Percentiles rank a stretch among this genome's conserved stretches.
Evolutionary conservation across 345 rosid species (phyloP).

Genomic region (Carallia brachiata): DNA sequence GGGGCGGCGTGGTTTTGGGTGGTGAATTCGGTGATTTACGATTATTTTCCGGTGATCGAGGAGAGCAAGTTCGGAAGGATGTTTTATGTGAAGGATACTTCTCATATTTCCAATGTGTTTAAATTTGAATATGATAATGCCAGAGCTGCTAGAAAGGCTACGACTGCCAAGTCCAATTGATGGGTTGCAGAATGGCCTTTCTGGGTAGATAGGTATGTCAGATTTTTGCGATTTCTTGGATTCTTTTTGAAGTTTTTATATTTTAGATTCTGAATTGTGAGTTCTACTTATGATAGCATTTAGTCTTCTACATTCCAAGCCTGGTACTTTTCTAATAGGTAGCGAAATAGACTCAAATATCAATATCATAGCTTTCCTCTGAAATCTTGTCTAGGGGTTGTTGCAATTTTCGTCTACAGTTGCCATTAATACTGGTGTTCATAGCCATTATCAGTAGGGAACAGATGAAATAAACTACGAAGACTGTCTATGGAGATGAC

Average conservation of each 20-base stretch:
- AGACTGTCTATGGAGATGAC: too few species aligned
- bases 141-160: constrained; percentile 61
- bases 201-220: neutral
- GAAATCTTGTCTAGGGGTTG: too few species aligned
- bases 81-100: constrained; percentile 86
- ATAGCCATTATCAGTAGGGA: too few species aligned
- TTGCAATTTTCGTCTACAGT: too few species aligned
- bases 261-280: too few species aligned
- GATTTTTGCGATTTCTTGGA: neutral
- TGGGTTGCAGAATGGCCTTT: neutral
- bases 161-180: constrained; percentile 53
- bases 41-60: constrained; percentile 40
- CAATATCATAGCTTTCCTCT: too few species aligned
- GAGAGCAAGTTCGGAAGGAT: constrained; percentile 46
- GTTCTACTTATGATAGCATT: too few species aligned
- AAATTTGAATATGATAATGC: constrained; percentile 95
- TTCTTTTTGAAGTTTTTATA: neutral
- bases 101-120: constrained; percentile 78
- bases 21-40: constrained; percentile 49
- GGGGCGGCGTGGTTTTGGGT: constrained; percentile 82
- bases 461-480: too few species aligned
- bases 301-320: too few species aligned
- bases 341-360: too few species aligned
- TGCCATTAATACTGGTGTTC: too few species aligned
- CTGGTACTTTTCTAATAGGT: too few species aligned